Evolutionary conservation across 2,329 filamentous ascomycete genomes (phyloP), one percentile per base, ranked within the genome.

Genomic region (Sphaceloma murrayae): DNA sequence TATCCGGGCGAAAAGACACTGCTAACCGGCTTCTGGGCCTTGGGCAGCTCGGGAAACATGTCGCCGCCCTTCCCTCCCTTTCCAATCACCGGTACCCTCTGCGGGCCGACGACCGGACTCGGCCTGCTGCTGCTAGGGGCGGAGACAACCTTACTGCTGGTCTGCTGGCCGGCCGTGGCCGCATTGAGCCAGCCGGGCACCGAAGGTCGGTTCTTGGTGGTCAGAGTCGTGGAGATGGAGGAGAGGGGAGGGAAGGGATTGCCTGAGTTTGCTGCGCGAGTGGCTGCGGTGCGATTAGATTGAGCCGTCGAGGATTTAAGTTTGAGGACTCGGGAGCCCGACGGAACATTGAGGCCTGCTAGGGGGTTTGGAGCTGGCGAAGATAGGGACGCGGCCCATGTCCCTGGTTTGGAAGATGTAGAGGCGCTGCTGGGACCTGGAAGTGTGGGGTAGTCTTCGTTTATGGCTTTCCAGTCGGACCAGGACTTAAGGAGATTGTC

Each of bases 391-490:
- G 69, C 58, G n/a, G 63, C 64, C 18, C 65, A 64, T n/a, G 65
- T 56, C 2, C 65, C 62, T 34, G 70, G 63, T 42, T 81, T 81
- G 45, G 75, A 74, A 88, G 63, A 89, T 87, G 39, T 59, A 11
- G 63, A 63, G 17, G 65, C 63, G 34, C 70, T 62, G 40, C 82
- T 81, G 1, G 85, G 73, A 0, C 82, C 82, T 1, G 89, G 88
- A 1, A 96, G 69, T 1, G 84, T 85, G 0, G 89, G 89, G 54
- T 95, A 96, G 60, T 95, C 88, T 62, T 95, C 88, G 53, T 94
- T 93, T 64, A 94, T 91, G 27, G 87, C 87, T 34, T 85, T 85
- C 85, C 89, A 95, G 63, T 94, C 85, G 54, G 86, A 85, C 87
- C 89, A 95, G 1, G 88, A 85, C 55, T 82, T 82, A 18, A 87